These are phyloP conservation scores for Thecaphora frezii DNA, from an alignment of 1,284 basidiomycete genomes.

Conservation along the genomic window DNA sequence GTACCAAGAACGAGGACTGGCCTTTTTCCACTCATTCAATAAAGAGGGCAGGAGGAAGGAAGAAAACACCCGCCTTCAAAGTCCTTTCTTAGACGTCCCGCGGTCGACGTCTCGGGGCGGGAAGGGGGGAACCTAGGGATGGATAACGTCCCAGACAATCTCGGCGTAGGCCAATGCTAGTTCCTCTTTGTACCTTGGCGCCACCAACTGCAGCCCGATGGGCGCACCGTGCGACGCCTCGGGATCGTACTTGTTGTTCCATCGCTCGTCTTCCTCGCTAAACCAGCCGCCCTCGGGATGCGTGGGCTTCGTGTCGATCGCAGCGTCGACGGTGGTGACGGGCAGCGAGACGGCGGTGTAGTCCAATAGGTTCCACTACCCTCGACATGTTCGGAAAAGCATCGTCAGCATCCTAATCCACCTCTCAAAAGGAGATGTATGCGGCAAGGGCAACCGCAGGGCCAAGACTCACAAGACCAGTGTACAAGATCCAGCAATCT, in stretches of 20 bases:
- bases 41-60: too few relatives aligned
- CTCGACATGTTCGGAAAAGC: too few relatives aligned
- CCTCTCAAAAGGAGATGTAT: not conserved
- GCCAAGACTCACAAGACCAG: constrained; percentile 16
- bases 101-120: too few relatives aligned
- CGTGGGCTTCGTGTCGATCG: constrained; percentile 64
- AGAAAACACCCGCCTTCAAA: too few relatives aligned
- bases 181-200: constrained; percentile 73
- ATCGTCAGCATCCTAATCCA: constrained; percentile 63
- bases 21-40: too few relatives aligned
- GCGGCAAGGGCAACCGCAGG: not conserved
- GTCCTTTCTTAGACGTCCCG: too few relatives aligned
- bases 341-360: constrained; percentile 72
- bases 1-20: too few relatives aligned
- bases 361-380: constrained; percentile 73
- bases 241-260: constrained; percentile 40
- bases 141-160: constrained; percentile 18
- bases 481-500: constrained; percentile 58
- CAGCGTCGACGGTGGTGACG: constrained; percentile 58
- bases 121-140: too few relatives aligned
- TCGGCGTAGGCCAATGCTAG: constrained; percentile 64
- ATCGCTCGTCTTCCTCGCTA: constrained; percentile 42
- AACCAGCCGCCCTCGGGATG: constrained; percentile 42
- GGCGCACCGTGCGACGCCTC: constrained; percentile 67
- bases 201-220: constrained; percentile 71